Percentiles rank a stretch among this genome's conserved stretches.
phyloP scores from a whole-genome alignment of 2,329 filamentous ascomycete genomes.

The Domatiomyces globalis region DNA sequence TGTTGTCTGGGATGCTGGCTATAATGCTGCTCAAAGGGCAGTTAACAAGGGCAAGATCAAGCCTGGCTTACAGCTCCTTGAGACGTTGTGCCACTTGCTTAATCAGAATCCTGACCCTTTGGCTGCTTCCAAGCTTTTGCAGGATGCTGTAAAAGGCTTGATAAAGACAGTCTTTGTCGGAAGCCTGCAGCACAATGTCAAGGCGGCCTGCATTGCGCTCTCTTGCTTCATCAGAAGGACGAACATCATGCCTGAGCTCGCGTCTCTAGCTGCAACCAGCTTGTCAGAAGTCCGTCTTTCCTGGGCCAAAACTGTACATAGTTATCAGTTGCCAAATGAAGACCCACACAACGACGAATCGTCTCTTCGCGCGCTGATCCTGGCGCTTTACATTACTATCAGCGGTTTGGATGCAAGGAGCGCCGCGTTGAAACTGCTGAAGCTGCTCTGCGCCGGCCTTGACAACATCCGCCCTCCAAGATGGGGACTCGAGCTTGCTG shows the following conservation, averaged over 20 bases:
- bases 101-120: conserved; percentile 20
- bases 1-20: conserved; percentile 27
- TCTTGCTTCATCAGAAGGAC: conserved; percentile 12
- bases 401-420: conserved; percentile 13
- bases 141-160: conserved; percentile 6
- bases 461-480: background rate
- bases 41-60: conserved; percentile 32
- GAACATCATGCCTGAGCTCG: conserved; percentile 4
- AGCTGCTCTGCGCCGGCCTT: conserved; percentile 8
- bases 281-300: conserved; percentile 1
- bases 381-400: conserved; percentile 14
- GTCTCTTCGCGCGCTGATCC: conserved; percentile 5
- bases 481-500: conserved; percentile 3
- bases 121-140: conserved; percentile 3
- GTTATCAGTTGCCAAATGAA: conserved; percentile 4
- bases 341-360: conserved; percentile 2
- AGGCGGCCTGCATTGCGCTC: conserved; percentile 16
- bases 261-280: conserved; percentile 2
- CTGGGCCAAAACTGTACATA: conserved; percentile 6
- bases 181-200: conserved; percentile 11
- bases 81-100: conserved; percentile 21
- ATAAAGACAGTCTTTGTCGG: conserved; percentile 9
- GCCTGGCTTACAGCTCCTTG: conserved; percentile 31
- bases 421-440: conserved; percentile 14
- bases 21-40: conserved; percentile 27